Conservation (phyloP, 2,329 filamentous ascomycete species). For the Mycosphaerella sp. region DNA sequence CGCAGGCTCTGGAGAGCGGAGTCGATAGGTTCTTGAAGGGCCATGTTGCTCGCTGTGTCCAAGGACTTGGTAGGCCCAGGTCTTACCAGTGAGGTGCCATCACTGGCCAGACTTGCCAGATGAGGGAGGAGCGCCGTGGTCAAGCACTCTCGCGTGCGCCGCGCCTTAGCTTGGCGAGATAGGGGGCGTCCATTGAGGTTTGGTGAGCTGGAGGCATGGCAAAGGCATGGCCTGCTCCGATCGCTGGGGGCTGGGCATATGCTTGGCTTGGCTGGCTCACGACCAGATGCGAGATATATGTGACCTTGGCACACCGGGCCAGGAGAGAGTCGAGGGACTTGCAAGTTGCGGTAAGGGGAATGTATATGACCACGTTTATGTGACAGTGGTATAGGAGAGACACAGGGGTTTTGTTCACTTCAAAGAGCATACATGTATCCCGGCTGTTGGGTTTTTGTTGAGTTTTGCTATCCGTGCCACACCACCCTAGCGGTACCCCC, state of each 20-base stretch:
- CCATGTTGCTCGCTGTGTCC: background rate
- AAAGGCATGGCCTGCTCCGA: background rate
- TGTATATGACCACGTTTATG: no score
- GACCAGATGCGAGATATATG: slow-evolving; percentile 3
- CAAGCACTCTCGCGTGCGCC: slow-evolving; percentile 5
- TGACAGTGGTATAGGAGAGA: no score
- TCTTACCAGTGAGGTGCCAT: background rate
- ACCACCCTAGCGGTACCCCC: no score
- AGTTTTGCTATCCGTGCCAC: no score
- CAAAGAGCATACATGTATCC: no score
- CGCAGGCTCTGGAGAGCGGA: background rate
- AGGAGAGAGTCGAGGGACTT: no score
- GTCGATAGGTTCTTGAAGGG: background rate
- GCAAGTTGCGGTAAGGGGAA: no score
- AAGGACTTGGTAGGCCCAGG: background rate
- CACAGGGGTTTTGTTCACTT: no score
- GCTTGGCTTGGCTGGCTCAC: slow-evolving; percentile 1
- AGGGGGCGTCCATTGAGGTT: slow-evolving; percentile 5
- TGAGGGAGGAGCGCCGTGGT: background rate
- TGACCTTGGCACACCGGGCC: background rate
- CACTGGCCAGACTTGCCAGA: slow-evolving; percentile 1
- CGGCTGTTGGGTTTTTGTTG: no score
- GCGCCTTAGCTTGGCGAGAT: slow-evolving; percentile 3
- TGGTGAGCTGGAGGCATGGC: background rate
- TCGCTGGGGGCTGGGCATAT: slow-evolving; percentile 6